These are phyloP conservation scores for Aspergillus carlsbadensis DNA, from an alignment of 495 filamentous ascomycete genomes.

Conservation along the genomic window DNA sequence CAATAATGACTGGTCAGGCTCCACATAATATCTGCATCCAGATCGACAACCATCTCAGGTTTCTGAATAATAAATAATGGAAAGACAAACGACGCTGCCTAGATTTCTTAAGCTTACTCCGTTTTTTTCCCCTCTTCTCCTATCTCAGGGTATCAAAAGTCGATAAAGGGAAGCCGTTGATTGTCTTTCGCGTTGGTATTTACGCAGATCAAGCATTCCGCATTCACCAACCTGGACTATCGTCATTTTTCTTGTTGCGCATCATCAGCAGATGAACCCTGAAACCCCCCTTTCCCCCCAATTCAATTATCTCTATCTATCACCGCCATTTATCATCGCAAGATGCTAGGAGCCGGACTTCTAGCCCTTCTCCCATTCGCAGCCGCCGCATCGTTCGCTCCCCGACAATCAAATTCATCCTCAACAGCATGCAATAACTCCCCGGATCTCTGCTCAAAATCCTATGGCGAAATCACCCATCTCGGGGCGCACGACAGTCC, in stretches of 20 bases:
- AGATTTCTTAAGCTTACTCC: neutral
- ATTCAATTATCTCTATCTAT: neutral
- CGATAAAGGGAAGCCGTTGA: neutral
- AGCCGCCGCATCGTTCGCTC: slow-evolving; percentile 28
- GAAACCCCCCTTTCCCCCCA: neutral
- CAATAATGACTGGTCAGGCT: slow-evolving; percentile 2
- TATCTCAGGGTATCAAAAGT: neutral
- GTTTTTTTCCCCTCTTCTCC: neutral
- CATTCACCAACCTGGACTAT: neutral
- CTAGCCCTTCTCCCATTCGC: slow-evolving; percentile 33
- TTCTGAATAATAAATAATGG: neutral
- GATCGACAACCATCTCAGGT: slow-evolving; percentile 7
- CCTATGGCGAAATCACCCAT: slow-evolving; percentile 62
- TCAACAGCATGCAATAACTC: slow-evolving; percentile 60
- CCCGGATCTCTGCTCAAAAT: slow-evolving; percentile 55
- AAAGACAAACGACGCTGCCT: neutral
- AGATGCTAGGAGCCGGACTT: slow-evolving; percentile 32
- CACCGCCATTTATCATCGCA: slow-evolving; percentile 1
- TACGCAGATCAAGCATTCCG: neutral
- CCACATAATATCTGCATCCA: slow-evolving; percentile 6
- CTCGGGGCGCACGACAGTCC: slow-evolving; percentile 65
- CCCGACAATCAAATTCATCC: slow-evolving; percentile 19
- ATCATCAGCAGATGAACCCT: neutral
- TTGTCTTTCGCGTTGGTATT: neutral
- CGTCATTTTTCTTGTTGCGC: neutral